Conservation (phyloP, 2,329 filamentous ascomycete species). For the Reticulascus tulasneorum region DNA sequence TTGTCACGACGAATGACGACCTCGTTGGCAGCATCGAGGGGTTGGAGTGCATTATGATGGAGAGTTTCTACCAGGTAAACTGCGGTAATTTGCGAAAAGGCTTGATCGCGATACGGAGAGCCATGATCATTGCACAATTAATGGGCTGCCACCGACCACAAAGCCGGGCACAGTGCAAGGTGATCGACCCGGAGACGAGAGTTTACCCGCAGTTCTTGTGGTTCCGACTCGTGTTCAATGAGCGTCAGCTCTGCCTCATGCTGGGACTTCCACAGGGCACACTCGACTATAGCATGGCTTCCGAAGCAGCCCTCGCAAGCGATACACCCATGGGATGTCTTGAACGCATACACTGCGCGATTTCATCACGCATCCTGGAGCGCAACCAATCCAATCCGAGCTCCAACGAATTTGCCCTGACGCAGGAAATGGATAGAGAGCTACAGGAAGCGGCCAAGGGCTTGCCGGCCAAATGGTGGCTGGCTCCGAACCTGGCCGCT, state of each 20-base stretch:
- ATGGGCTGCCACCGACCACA: constrained; percentile 27
- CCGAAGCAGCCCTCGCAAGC: constrained; percentile 12
- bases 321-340: constrained; percentile 24
- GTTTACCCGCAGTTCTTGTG: constrained; percentile 24
- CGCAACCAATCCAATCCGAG: constrained; percentile 25
- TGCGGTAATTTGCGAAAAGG: constrained; percentile 40
- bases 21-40: constrained; percentile 41
- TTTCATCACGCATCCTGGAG: constrained; percentile 32
- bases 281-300: too few relatives aligned
- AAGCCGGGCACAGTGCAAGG: constrained; percentile 4
- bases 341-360: constrained; percentile 25
- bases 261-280: constrained; percentile 32
- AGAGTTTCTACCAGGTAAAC: constrained; percentile 42
- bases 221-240: constrained; percentile 32
- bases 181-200: constrained; percentile 5
- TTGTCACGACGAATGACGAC: constrained; percentile 43
- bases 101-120: constrained; percentile 41
- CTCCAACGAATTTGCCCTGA: constrained; percentile 16
- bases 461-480: constrained; percentile 33
- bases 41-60: constrained; percentile 46
- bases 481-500: constrained; percentile 20
- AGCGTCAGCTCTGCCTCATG: constrained; percentile 34
- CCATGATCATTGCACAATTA: constrained; percentile 39
- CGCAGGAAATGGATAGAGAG: constrained; percentile 26
- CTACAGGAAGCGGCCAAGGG: constrained; percentile 24